Evolutionary conservation across 2,329 filamentous ascomycete species (phyloP).

Genomic region (Thermochaetoides dissita): DNA sequence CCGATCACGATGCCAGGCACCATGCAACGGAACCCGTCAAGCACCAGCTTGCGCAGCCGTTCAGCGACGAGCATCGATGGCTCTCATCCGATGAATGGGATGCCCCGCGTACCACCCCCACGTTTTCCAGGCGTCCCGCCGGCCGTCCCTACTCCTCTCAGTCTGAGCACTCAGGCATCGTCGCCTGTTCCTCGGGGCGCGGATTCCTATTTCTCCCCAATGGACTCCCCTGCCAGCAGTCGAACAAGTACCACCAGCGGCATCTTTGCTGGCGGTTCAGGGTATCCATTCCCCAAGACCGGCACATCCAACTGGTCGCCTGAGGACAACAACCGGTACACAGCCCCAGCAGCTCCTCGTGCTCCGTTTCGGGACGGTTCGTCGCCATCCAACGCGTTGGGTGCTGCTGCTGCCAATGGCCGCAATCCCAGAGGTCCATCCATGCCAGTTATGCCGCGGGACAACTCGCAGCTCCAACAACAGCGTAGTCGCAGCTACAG

Average conservation of each 20-base stretch:
- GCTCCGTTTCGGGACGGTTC: conserved; percentile 66
- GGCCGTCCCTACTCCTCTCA: conserved; percentile 38
- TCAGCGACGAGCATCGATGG: conserved; percentile 59
- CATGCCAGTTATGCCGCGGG: conserved; percentile 51
- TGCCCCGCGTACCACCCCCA: conserved; percentile 49
- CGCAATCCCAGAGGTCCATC: conserved; percentile 65
- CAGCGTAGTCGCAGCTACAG: conserved; percentile 80
- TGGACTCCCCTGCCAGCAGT: conserved; percentile 65
- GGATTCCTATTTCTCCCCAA: conserved; percentile 92
- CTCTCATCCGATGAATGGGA: conserved; percentile 40
- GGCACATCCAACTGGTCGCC: conserved; percentile 54
- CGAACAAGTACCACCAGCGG: conserved; percentile 62
- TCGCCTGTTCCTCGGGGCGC: conserved; percentile 49
- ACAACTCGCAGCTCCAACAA: conserved; percentile 44
- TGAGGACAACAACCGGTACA: conserved; percentile 64
- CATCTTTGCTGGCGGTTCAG: conserved; percentile 43
- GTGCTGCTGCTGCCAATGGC: conserved; percentile 34
- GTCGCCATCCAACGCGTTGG: conserved; percentile 48
- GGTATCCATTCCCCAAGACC: conserved; percentile 60
- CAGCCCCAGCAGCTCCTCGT: conserved; percentile 72
- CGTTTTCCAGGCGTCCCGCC: conserved; percentile 55
- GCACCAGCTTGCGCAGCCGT: conserved; percentile 58
- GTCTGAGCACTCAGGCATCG: conserved; percentile 47
- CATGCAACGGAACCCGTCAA: conserved; percentile 57
- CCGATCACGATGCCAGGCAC: conserved; percentile 23